A percentile compares a stretch with the other conserved stretches of the same genome.
These are phyloP conservation scores for Handroanthus guayacan DNA, from an alignment of 257 asterid genomes.

Conservation along the genomic window DNA sequence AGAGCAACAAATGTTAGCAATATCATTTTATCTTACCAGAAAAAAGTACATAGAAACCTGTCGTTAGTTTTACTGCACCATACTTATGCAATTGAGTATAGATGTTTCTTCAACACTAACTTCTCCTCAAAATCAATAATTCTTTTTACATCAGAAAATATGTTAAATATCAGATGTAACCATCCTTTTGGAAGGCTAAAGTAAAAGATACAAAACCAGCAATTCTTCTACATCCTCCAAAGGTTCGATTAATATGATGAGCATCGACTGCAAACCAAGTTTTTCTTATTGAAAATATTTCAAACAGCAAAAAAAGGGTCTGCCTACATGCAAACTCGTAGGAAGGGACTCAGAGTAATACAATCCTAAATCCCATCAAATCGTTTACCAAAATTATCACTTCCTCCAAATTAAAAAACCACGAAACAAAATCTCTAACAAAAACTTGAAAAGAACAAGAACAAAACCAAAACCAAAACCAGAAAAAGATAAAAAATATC, in stretches of 20 bases:
- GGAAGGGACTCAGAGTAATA: neutral
- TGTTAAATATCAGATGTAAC: neutral
- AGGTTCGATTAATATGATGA: neutral
- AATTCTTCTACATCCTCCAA: slow-evolving; percentile 7
- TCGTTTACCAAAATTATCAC: neutral
- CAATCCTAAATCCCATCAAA: slow-evolving; percentile 5
- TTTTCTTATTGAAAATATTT: neutral
- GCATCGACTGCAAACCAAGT: neutral
- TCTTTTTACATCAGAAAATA: neutral
- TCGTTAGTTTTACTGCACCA: neutral
- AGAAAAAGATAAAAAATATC: neutral
- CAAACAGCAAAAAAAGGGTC: neutral
- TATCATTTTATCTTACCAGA: neutral
- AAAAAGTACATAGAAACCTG: slow-evolving; percentile 8
- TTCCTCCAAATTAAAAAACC: neutral
- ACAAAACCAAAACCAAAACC: neutral
- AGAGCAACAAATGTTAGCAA: neutral
- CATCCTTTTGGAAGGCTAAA: slow-evolving; percentile 14
- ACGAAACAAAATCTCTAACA: neutral
- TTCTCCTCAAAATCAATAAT: neutral
- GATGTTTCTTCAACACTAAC: slow-evolving; percentile 7
- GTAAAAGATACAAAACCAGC: neutral
- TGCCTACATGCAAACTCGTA: neutral
- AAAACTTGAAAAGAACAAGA: neutral
- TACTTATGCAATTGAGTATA: neutral